These are phyloP conservation scores for Nakazawaea pomicola DNA, from an alignment of 805 yeast species.

Conservation along the genomic window DNA sequence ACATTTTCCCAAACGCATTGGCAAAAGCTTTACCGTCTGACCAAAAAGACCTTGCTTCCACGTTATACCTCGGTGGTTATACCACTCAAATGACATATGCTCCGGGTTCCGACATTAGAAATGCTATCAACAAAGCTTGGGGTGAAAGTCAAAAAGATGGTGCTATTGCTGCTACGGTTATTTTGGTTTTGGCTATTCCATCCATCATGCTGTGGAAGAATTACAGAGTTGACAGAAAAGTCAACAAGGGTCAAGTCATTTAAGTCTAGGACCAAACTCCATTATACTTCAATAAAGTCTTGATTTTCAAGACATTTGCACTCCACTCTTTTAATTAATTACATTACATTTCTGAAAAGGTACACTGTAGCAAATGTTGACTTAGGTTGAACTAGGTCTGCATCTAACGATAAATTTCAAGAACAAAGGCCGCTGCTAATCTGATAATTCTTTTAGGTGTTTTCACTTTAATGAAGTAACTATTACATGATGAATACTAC, in stretches of 20 bases:
- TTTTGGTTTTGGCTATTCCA: conserved; percentile 20
- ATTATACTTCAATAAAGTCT: no score
- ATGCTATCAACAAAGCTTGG: conserved; percentile 24
- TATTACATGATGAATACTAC: no score
- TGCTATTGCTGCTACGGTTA: conserved; percentile 21
- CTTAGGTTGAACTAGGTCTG: no score
- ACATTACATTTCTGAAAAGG: no score
- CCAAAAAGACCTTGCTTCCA: conserved; percentile 12
- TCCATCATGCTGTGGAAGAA: conserved; percentile 24
- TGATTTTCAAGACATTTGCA: not conserved
- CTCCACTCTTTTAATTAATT: not conserved
- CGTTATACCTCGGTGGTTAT: conserved; percentile 21
- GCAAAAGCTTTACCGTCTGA: conserved; percentile 22
- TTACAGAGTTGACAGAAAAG: conserved; percentile 19
- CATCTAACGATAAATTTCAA: no score
- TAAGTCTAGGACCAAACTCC: no score
- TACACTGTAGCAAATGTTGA: no score
- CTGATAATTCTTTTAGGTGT: no score
- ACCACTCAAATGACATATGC: conserved; percentile 19
- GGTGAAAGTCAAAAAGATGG: conserved; percentile 21
- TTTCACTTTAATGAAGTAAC: no score
- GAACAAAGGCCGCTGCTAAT: no score
- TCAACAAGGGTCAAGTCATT: conserved; percentile 18
- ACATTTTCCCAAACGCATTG: conserved; percentile 24
- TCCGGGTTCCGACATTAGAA: conserved; percentile 20